Evolutionary conservation across 176 grass and related monocot genomes (phyloP).

Genomic region (Tillandsia leiboldiana): DNA sequence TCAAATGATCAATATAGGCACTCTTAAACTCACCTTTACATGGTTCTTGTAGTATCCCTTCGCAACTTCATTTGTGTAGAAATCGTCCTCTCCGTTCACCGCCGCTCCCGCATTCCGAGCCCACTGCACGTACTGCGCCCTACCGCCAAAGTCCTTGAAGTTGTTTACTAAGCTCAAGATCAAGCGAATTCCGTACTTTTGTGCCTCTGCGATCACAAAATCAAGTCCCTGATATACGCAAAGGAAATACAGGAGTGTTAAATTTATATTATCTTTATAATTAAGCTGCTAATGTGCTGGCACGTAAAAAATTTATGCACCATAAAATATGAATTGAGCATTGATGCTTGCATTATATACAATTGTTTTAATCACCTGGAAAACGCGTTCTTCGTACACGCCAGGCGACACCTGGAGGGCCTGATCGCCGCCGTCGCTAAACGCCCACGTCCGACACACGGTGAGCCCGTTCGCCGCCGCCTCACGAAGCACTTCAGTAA

Average conservation of each 20-base stretch:
- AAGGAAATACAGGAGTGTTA: too few species aligned
- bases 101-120: slow-evolving; percentile 23
- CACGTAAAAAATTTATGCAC: too few species aligned
- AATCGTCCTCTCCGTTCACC: slow-evolving; percentile 26
- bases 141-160: slow-evolving; percentile 21
- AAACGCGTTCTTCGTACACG: slow-evolving; percentile 32
- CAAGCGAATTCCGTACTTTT: slow-evolving; percentile 10
- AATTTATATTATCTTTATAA: neutral
- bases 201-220: slow-evolving; percentile 17
- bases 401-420: slow-evolving; percentile 36
- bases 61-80: slow-evolving; percentile 38
- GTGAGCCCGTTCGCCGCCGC: slow-evolving; percentile 31
- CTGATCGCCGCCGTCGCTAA: slow-evolving; percentile 26
- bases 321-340: too few species aligned
- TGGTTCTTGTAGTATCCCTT: slow-evolving; percentile 52
- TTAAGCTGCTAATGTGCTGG: neutral
- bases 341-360: too few species aligned
- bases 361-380: slow-evolving; percentile 7
- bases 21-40: slow-evolving; percentile 18
- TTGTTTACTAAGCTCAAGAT: slow-evolving; percentile 23
- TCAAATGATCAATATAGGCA: neutral
- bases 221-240: slow-evolving; percentile 12
- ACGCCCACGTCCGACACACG: slow-evolving; percentile 51
- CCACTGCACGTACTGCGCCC: slow-evolving; percentile 38
- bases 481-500: slow-evolving; percentile 34